Percentiles rank a stretch among this genome's conserved stretches.
These are phyloP conservation scores for Cinchona pubescens DNA, from an alignment of 257 asterid species.

Conservation along the genomic window DNA sequence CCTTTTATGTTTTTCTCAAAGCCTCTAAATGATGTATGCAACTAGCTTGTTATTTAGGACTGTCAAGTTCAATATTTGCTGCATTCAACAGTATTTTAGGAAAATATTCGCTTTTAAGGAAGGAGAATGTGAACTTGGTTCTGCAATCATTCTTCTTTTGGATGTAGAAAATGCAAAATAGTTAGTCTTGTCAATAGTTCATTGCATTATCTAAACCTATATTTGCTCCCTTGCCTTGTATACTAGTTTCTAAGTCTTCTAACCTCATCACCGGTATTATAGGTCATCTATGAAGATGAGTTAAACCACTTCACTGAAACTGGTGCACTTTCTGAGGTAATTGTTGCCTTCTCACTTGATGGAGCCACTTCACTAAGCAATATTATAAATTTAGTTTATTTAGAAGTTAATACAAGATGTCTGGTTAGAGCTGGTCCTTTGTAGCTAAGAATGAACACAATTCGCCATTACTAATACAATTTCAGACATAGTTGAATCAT, in stretches of 20 bases:
- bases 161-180: slow-evolving; percentile 91
- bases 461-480: no score
- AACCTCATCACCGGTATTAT: slow-evolving; percentile 15
- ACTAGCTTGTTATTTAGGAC: slow-evolving; percentile 4
- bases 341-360: slow-evolving; percentile 92
- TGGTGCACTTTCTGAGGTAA: slow-evolving; percentile 84
- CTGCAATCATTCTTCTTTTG: slow-evolving; percentile 78
- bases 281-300: slow-evolving; percentile 90
- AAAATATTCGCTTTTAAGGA: slow-evolving; percentile 89
- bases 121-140: slow-evolving; percentile 84
- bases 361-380: slow-evolving; percentile 81
- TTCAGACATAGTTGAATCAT: no score
- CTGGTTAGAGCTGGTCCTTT: no score
- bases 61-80: slow-evolving; percentile 12
- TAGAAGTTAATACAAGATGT: no score
- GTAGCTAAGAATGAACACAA: no score
- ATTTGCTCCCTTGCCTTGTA: not conserved
- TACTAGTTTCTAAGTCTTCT: slow-evolving; percentile 1
- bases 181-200: slow-evolving; percentile 33
- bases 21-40: not conserved
- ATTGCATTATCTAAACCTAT: not conserved
- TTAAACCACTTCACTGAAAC: slow-evolving; percentile 56
- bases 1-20: slow-evolving; percentile 69
- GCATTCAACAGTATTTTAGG: slow-evolving; percentile 45
- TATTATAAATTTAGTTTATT: no score